A percentile compares a stretch with the other conserved stretches of the same genome.
These are phyloP conservation scores for Diaporthe caulivora DNA, from an alignment of 2,329 filamentous ascomycete genomes.

Conservation along the genomic window DNA sequence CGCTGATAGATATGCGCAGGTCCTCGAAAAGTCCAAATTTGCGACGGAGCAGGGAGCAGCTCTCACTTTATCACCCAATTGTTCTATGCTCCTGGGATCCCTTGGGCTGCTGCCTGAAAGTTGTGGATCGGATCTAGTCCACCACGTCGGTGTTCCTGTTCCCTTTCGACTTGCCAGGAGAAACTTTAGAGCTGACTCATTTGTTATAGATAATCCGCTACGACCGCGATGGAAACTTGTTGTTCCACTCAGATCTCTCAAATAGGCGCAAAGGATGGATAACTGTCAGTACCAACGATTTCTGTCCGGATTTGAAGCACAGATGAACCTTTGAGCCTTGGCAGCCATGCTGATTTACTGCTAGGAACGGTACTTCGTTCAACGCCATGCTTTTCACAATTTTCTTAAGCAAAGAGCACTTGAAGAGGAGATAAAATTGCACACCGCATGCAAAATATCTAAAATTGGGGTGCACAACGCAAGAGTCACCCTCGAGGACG, in stretches of 20 bases:
- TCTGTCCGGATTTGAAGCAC: neutral
- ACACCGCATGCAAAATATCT: constrained; percentile 9
- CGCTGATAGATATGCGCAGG: neutral
- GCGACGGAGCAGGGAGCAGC: constrained; percentile 19
- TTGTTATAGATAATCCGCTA: neutral
- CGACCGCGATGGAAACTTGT: neutral
- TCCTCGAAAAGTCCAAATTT: constrained; percentile 28
- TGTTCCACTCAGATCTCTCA: constrained; percentile 16
- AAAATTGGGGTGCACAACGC: neutral
- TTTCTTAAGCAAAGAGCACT: neutral
- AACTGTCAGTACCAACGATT: neutral
- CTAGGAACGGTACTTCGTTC: constrained; percentile 15
- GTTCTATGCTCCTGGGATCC: neutral
- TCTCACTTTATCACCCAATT: constrained; percentile 7
- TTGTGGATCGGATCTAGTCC: constrained; percentile 6
- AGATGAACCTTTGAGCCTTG: no score
- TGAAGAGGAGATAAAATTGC: neutral
- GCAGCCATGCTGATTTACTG: neutral
- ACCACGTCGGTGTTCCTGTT: constrained; percentile 5
- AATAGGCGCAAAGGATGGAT: constrained; percentile 16
- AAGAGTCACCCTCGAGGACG: constrained; percentile 19
- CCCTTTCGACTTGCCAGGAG: no score
- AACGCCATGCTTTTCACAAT: constrained; percentile 3
- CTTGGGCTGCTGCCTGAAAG: constrained; percentile 6
- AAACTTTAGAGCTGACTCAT: neutral